A percentile compares a stretch with the other conserved stretches of the same genome.
Conservation (phyloP, 495 filamentous ascomycete species). For the Sordaria brevicollis region DNA sequence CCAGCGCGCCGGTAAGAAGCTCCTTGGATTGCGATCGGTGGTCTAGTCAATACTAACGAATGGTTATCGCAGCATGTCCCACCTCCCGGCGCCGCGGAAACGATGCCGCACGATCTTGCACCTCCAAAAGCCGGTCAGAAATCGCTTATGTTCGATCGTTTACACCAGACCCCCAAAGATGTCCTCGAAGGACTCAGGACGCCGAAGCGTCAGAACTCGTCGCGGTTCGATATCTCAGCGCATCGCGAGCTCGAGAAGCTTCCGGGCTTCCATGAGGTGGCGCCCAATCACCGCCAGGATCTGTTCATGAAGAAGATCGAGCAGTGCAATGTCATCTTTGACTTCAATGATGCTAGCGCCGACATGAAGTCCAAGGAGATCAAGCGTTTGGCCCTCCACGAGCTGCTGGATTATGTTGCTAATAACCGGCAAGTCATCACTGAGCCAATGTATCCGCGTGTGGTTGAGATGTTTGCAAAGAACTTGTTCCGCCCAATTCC, state of each 20-base stretch:
- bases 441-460: slow-evolving; percentile 96
- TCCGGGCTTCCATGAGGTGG: slow-evolving; percentile 97
- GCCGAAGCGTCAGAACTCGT: slow-evolving; percentile 92
- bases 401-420: slow-evolving; percentile 94
- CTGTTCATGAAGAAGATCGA: slow-evolving; percentile 99
- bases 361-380: slow-evolving; percentile 99
- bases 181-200: slow-evolving; percentile 91
- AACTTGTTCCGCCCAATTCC: slow-evolving; percentile 97
- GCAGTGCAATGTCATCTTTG: slow-evolving; percentile 99
- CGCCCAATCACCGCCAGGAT: slow-evolving; percentile 88
- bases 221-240: slow-evolving; percentile 93
- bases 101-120: slow-evolving; percentile 95
- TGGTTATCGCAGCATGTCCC: slow-evolving; percentile 62
- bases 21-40: background rate
- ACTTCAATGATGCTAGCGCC: slow-evolving; percentile 96
- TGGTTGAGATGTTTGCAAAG: slow-evolving; percentile 99
- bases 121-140: slow-evolving; percentile 83
- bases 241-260: slow-evolving; percentile 95
- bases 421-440: slow-evolving; percentile 98
- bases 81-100: slow-evolving; percentile 87
- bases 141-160: slow-evolving; percentile 78
- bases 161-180: slow-evolving; percentile 90
- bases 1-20: slow-evolving; percentile 77
- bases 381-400: slow-evolving; percentile 92
- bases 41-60: slow-evolving; percentile 12